Evolutionary conservation across 2,329 filamentous ascomycete genomes (phyloP).

Genomic region (Hysterium pulicare): DNA sequence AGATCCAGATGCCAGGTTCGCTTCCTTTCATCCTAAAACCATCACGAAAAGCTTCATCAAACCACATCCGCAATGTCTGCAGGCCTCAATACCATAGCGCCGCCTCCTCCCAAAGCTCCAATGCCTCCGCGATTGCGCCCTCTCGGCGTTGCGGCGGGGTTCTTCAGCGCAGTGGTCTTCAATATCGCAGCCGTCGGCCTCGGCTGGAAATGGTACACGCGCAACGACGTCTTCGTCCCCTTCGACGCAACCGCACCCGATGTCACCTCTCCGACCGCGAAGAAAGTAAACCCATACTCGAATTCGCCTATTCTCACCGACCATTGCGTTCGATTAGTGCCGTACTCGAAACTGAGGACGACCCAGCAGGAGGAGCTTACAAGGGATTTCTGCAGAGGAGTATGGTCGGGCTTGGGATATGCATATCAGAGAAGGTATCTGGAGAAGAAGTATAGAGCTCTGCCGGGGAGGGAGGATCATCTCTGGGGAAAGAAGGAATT

Average conservation of each 20-base stretch:
- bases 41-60: too few relatives aligned
- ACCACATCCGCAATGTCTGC: not conserved
- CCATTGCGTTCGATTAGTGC: constrained; percentile 34
- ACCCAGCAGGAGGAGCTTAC: constrained; percentile 28
- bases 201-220: constrained; percentile 35
- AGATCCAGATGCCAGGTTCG: too few relatives aligned
- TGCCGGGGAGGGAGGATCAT: constrained; percentile 28
- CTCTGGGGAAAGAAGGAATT: constrained; percentile 37
- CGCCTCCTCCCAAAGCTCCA: constrained; percentile 25
- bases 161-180: constrained; percentile 26
- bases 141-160: constrained; percentile 29
- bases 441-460: constrained; percentile 32
- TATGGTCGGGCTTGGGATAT: constrained; percentile 37
- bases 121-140: constrained; percentile 27
- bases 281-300: constrained; percentile 28
- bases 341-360: constrained; percentile 30
- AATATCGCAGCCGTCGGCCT: constrained; percentile 26
- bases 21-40: too few relatives aligned
- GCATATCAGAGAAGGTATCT: constrained; percentile 33
- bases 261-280: constrained; percentile 18
- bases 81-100: constrained; percentile 35
- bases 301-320: constrained; percentile 37
- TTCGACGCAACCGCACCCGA: constrained; percentile 26
- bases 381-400: constrained; percentile 36
- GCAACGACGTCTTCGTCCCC: constrained; percentile 35